Evolutionary conservation across 257 asterid species (phyloP).

Genomic region (Paulownia fortunei): DNA sequence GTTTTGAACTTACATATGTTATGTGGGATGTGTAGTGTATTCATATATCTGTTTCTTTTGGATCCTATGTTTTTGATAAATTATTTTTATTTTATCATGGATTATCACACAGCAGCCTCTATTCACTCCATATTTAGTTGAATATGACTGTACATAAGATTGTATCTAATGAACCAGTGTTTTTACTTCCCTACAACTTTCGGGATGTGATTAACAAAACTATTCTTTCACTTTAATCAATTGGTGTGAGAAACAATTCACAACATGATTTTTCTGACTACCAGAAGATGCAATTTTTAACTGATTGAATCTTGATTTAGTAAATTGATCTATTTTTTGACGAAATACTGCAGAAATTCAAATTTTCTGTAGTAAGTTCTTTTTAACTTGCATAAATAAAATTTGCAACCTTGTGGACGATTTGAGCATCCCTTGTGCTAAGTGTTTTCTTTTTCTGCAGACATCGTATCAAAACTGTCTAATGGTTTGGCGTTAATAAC

Average conservation of each 20-base stretch:
- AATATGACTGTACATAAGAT: neutral
- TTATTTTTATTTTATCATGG: neutral
- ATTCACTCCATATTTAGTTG: no score
- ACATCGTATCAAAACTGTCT: neutral
- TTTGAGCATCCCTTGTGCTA: neutral
- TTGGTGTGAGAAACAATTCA: neutral
- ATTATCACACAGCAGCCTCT: neutral
- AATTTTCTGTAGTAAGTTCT: neutral
- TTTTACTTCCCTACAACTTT: neutral
- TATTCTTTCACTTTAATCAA: neutral
- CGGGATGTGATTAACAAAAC: neutral
- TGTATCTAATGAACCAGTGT: neutral
- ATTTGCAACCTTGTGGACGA: neutral
- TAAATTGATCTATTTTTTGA: neutral
- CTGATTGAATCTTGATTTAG: slow-evolving; percentile 14
- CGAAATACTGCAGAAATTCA: neutral
- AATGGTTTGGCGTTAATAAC: slow-evolving; percentile 14
- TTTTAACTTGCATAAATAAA: neutral
- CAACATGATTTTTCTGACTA: neutral
- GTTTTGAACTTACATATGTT: slow-evolving; percentile 15
- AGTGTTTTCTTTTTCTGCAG: neutral
- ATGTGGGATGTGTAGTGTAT: neutral
- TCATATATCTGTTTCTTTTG: neutral
- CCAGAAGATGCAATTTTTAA: neutral
- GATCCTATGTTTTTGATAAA: neutral